These are phyloP conservation scores for Parasitella parasitica DNA, from an alignment of 371 early-diverging fungal species.

Conservation along the genomic window DNA sequence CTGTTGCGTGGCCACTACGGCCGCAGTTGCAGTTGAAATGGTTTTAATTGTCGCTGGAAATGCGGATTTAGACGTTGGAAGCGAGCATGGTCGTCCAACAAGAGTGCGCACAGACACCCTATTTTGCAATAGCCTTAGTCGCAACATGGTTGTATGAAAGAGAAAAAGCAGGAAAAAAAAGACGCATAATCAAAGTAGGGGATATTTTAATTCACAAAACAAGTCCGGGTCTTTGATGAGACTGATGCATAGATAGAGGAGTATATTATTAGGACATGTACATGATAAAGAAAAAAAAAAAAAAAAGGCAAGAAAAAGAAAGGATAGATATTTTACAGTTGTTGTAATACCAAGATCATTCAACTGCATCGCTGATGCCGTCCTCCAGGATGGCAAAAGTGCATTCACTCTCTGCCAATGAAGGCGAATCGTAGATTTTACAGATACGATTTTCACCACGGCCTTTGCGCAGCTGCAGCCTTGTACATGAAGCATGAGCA, in stretches of 20 bases:
- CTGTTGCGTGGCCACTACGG: background rate
- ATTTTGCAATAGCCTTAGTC: background rate
- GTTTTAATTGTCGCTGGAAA: background rate
- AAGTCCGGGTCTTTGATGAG: background rate
- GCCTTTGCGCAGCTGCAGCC: slow-evolving; percentile 80
- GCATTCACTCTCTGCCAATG: slow-evolving; percentile 76
- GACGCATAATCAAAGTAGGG: background rate
- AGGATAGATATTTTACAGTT: background rate
- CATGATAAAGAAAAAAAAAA: background rate
- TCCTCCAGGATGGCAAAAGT: slow-evolving; percentile 64
- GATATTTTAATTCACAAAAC: background rate
- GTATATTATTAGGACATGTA: background rate
- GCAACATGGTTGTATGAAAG: background rate
- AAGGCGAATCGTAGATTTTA: slow-evolving; percentile 88
- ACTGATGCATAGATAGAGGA: background rate
- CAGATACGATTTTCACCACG: slow-evolving; percentile 81
- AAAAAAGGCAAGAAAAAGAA: too few species aligned
- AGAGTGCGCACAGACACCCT: background rate
- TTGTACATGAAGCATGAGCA: slow-evolving; percentile 94
- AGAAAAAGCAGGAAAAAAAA: background rate
- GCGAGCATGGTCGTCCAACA: background rate
- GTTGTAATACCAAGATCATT: slow-evolving; percentile 24
- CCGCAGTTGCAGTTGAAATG: background rate
- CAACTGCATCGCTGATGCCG: slow-evolving; percentile 63
- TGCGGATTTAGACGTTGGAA: background rate